These are phyloP conservation scores for Gorgonomyces haynaldii DNA, from an alignment of 192 early-diverging fungal genomes.

Conservation along the genomic window DNA sequence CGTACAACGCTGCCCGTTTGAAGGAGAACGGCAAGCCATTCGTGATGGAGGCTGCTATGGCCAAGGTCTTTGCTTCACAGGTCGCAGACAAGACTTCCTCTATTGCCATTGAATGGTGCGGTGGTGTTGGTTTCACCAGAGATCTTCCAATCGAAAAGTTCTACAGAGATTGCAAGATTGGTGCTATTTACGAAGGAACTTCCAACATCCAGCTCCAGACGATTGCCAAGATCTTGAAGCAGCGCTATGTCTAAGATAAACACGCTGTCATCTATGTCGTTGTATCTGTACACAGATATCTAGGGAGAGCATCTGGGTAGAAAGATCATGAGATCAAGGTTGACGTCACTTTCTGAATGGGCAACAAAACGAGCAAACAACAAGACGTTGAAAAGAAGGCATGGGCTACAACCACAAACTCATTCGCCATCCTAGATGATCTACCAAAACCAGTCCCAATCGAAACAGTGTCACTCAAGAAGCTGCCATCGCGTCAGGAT, in stretches of 20 bases:
- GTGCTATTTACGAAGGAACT: constrained; percentile 76
- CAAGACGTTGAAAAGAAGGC: too few species aligned
- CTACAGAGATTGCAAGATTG: constrained; percentile 94
- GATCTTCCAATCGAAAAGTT: constrained; percentile 87
- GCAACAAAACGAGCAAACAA: too few species aligned
- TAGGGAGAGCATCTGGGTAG: too few species aligned
- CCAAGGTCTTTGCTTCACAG: constrained; percentile 91
- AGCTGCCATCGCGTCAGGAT: too few species aligned
- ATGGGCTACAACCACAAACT: too few species aligned
- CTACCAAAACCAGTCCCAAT: too few species aligned
- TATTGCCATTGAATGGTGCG: constrained; percentile 92
- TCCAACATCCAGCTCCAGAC: constrained; percentile 94
- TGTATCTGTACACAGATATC: too few species aligned
- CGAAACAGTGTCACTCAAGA: too few species aligned
- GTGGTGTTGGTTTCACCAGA: constrained; percentile 90
- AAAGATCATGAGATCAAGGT: too few species aligned
- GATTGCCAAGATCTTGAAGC: constrained; percentile 58
- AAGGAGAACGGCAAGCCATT: constrained; percentile 88
- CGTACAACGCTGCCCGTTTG: constrained; percentile 91
- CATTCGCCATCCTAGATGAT: too few species aligned
- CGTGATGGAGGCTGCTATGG: constrained; percentile 79
- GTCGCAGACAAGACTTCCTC: constrained; percentile 83
- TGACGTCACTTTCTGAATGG: too few species aligned
- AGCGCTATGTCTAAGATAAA: constrained; percentile 18
- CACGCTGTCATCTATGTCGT: neutral